Evolutionary conservation across 2,329 filamentous ascomycete genomes (phyloP).

Genomic region (Phialophora verrucosa): DNA sequence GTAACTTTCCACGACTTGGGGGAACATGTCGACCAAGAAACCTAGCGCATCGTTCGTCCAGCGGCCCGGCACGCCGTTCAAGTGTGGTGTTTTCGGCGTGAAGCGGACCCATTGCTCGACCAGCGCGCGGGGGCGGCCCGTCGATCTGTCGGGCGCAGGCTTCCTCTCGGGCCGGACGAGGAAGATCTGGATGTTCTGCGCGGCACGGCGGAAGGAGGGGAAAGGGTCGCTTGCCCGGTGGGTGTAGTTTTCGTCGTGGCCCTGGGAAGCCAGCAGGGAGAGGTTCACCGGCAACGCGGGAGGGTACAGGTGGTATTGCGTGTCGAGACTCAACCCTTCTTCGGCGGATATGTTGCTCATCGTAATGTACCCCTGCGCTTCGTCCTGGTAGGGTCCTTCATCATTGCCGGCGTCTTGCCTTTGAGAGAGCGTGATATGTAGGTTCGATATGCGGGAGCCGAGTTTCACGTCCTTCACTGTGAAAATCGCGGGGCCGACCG

Average conservation of each 20-base stretch:
- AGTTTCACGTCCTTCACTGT: slow-evolving; percentile 68
- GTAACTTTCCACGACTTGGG: slow-evolving; percentile 66
- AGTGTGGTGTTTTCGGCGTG: slow-evolving; percentile 34
- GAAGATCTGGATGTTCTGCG: slow-evolving; percentile 58
- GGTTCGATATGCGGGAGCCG: slow-evolving; percentile 66
- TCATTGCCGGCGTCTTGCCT: slow-evolving; percentile 38
- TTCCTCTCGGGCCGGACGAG: slow-evolving; percentile 54
- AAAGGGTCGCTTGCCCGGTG: slow-evolving; percentile 46
- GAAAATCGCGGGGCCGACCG: slow-evolving; percentile 62
- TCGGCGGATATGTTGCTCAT: slow-evolving; percentile 67
- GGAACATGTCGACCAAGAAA: slow-evolving; percentile 72
- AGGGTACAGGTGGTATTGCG: slow-evolving; percentile 58
- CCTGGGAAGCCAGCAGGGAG: slow-evolving; percentile 41
- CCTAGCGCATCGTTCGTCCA: slow-evolving; percentile 70
- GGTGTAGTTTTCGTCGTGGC: slow-evolving; percentile 53
- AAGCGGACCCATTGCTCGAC: slow-evolving; percentile 70
- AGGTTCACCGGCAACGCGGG: slow-evolving; percentile 44
- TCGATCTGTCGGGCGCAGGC: slow-evolving; percentile 3
- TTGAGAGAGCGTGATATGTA: slow-evolving; percentile 64
- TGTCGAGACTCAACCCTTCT: slow-evolving; percentile 61
- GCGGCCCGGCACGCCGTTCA: slow-evolving; percentile 49
- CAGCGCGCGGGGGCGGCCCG: slow-evolving; percentile 29
- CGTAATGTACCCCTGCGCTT: slow-evolving; percentile 69
- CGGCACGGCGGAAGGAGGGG: slow-evolving; percentile 54
- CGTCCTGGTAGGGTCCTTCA: slow-evolving; percentile 41